Base-by-base conservation (phyloP, 805 yeast genomes). In the Cyberlindnera maritima region DNA sequence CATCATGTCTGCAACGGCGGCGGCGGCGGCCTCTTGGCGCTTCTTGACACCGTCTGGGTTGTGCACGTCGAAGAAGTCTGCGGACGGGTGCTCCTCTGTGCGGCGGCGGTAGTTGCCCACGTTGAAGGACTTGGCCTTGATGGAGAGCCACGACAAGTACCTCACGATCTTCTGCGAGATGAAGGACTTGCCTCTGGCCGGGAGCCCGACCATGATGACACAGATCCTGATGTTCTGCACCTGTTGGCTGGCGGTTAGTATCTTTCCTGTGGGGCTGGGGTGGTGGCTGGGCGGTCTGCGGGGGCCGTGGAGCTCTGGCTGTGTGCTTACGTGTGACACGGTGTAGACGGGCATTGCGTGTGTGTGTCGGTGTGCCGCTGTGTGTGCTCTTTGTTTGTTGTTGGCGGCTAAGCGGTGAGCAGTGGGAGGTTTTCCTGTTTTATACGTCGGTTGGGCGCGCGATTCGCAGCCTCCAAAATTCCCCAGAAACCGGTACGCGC, bases 151-250 rank as follows among this genome's bases (percentile, higher is more conserved):
- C 29, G 90, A 81, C 44, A 94, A 74, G 62, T 92, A 94, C 39
- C 98, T 77, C 28, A 92, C 96, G 44, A 94, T 85, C 64, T 92
- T 94, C 63, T 90, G 96, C 3, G 98, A 90, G 52, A 94, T 92
- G 65, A 90, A 83, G 3, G 96, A 86, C 66, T 94, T 94, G 3
- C 99, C 99, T 47, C 98, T 77, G 13, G 94, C 92, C 12, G 95
- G 95, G 34, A 86, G 69, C 2, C 96, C 96, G 33, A 87, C 94
- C 87, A 88, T 86, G 17, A 88, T 83, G 35, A 88, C 96, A 70
- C 96, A 88, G 25, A 88, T 81, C 53, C 90, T 76, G 43, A 85
- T 75, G 61, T 85, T 84, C 57, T 82, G 88, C 31, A 81, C 83
- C 64, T 70, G 43, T 41, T 23, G 25, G 14, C 11, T 12, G 32